These are phyloP conservation scores for Boletus pseudopeckii DNA, from an alignment of 768 basidiomycete genomes.

Conservation along the genomic window DNA sequence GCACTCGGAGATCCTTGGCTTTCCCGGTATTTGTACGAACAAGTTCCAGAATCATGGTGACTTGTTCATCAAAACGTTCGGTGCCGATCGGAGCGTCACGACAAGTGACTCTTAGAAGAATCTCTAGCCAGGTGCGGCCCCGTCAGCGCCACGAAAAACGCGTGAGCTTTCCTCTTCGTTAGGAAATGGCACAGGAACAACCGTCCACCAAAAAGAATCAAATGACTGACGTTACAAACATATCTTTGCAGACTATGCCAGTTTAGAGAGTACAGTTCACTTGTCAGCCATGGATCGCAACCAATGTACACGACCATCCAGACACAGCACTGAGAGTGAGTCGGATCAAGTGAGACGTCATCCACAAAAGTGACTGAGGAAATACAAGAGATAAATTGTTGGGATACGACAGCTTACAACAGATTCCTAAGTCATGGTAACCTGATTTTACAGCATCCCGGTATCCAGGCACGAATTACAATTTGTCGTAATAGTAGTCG, in stretches of 20 bases:
- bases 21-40: constrained; percentile 4
- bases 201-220: background rate
- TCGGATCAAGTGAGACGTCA: background rate
- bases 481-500: constrained; percentile 93
- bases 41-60: background rate
- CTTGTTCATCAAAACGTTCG: background rate
- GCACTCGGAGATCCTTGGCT: background rate
- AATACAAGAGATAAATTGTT: constrained; percentile 16
- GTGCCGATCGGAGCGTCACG: background rate
- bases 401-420: constrained; percentile 20
- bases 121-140: too few species aligned
- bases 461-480: constrained; percentile 40
- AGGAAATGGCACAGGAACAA: background rate
- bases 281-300: background rate
- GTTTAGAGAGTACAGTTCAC: too few species aligned
- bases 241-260: background rate
- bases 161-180: background rate
- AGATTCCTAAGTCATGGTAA: constrained; percentile 1
- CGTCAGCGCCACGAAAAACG: background rate
- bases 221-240: background rate
- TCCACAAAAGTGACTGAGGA: background rate
- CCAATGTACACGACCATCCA: background rate
- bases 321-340: background rate
- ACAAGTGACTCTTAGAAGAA: background rate
- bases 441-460: constrained; percentile 5